These are phyloP conservation scores for Musa troglodytarum DNA, from an alignment of 176 grass and related monocot species.

Conservation along the genomic window DNA sequence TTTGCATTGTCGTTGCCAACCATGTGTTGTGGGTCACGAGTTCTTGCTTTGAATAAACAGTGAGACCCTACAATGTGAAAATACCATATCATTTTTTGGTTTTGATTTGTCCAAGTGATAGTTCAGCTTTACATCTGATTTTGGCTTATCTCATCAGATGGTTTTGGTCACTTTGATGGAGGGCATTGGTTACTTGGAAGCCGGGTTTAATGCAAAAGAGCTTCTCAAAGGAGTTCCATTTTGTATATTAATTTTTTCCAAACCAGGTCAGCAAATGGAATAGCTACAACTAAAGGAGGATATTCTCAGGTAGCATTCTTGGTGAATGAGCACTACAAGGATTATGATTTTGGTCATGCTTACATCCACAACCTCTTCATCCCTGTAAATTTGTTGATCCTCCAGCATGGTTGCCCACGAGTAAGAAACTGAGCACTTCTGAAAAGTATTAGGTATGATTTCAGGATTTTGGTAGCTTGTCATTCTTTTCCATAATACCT, in stretches of 20 bases:
- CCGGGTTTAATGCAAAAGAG: not conserved
- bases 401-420: not conserved
- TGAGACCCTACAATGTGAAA: not conserved
- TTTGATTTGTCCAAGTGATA: not conserved
- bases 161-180: not conserved
- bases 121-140: too few relatives aligned
- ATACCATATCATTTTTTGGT: not conserved
- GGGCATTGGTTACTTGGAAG: not conserved
- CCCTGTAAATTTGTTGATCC: not conserved
- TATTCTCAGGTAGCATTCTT: not conserved
- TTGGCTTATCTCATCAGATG: not conserved
- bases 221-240: not conserved
- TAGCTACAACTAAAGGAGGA: too few relatives aligned
- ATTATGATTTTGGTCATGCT: not conserved
- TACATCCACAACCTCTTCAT: not conserved
- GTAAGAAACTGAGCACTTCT: too few relatives aligned
- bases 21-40: too few relatives aligned
- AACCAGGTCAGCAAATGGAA: too few relatives aligned
- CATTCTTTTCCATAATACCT: too few relatives aligned
- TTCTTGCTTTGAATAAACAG: too few relatives aligned
- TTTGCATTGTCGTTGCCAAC: too few relatives aligned
- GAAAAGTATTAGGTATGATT: too few relatives aligned
- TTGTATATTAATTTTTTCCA: too few relatives aligned
- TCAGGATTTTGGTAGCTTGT: too few relatives aligned
- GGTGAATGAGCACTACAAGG: not conserved